phyloP scores from a whole-genome alignment of 2,329 filamentous ascomycete species.

The Capronia americana region DNA sequence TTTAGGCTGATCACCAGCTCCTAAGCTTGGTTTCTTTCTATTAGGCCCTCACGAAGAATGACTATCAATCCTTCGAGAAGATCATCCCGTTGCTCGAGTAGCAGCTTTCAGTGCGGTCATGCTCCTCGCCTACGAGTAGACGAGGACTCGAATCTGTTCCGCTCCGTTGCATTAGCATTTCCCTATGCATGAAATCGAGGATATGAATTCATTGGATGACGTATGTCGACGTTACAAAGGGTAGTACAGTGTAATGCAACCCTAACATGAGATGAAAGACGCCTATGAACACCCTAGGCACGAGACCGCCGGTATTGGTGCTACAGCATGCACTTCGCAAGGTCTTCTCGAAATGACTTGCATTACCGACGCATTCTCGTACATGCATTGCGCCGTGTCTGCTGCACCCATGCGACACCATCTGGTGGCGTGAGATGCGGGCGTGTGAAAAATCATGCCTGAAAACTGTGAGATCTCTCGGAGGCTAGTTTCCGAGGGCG shows the following conservation, averaged over 20 bases:
- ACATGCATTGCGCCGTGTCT: neutral
- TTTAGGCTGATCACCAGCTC: neutral
- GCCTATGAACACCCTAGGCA: neutral
- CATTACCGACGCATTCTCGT: constrained; percentile 14
- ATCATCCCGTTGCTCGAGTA: neutral
- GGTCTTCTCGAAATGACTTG: constrained; percentile 16
- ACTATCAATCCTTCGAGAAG: neutral
- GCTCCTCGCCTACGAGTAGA: neutral
- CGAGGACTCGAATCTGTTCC: constrained; percentile 3
- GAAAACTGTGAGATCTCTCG: neutral
- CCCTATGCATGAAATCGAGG: constrained; percentile 7
- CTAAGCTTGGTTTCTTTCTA: neutral
- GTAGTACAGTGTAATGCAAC: constrained; percentile 7
- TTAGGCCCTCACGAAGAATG: neutral
- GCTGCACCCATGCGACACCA: neutral
- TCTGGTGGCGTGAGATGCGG: constrained; percentile 3
- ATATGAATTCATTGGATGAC: constrained; percentile 8
- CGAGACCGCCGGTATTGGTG: neutral
- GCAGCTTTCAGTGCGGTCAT: neutral
- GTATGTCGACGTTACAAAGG: neutral
- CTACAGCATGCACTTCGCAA: constrained; percentile 12
- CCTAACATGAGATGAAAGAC: neutral
- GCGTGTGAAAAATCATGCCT: neutral
- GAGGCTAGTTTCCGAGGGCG: neutral
- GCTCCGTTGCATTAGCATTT: constrained; percentile 13